Base-by-base conservation (phyloP, 129 eudicot species). In the Chrysanthemum lavandulifolium region DNA sequence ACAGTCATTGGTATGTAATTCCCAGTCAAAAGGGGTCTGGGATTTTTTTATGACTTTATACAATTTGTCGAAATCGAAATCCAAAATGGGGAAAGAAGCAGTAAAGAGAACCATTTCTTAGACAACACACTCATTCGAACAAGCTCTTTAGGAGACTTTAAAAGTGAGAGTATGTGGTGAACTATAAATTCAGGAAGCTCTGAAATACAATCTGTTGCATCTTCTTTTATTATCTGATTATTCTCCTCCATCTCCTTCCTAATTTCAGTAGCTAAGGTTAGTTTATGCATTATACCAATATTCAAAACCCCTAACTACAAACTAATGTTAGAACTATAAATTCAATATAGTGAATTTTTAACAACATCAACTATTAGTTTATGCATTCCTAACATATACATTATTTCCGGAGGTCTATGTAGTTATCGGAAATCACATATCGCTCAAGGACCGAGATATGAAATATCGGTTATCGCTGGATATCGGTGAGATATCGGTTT, bases 181-280 rank as follows among this genome's bases (percentile, higher is more conserved):
- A 60, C 65, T 12, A 60, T 60, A 23, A 53, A 53, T 16, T 53
- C 58, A 53, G 58, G 58, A 53, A 53, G 58, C 58, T 53, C 4
- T 53, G 58, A 53, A 13, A 53, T 53, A 9, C 58, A 53, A 13
- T 53, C 58, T 4, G 58, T 23, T 0, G 43, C 43, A 36, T 36
- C 43, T 36, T 36, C 43, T 36, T 36, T 4, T 6, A 36, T 36
- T 19, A 18, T 58, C 18, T 7, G 0, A 60, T 0, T 16, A 13
- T 14, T 53, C 18, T 53, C 16, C n/a, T 13, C 58, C 16, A 13
- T 16, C 58, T 13, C 16, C 58, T 14, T 16, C n/a, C 58, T 16
- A 7, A 53, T 53, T 53, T 53, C 58, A 53, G 43, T 36, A 13
- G 16, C 19, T 14, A 13, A 5, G 18, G n/a, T n/a, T 7, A 13